These are phyloP conservation scores for Tulasnella sp. DNA, from an alignment of 768 basidiomycete genomes.

Conservation along the genomic window DNA sequence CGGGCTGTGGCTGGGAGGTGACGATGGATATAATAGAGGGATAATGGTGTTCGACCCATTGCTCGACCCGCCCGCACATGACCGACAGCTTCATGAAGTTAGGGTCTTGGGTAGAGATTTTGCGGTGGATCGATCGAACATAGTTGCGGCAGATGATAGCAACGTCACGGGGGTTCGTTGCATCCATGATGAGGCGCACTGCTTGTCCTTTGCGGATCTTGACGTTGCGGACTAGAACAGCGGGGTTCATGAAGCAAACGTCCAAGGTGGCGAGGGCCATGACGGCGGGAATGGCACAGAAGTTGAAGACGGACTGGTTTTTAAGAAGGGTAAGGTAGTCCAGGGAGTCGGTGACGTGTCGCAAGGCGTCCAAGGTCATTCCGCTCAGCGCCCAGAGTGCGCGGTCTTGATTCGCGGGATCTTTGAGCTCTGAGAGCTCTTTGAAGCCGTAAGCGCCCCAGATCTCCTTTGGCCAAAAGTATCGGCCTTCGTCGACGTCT, in stretches of 20 bases:
- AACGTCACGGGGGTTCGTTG: conserved; percentile 88
- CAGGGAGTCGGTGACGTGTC: conserved; percentile 76
- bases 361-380: conserved; percentile 81
- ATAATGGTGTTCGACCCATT: conserved; percentile 89
- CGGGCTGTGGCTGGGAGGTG: conserved; percentile 17
- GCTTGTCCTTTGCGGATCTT: conserved; percentile 94
- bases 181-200: conserved; percentile 76
- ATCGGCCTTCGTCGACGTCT: conserved; percentile 73
- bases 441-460: conserved; percentile 74
- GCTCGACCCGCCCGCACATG: conserved; percentile 83
- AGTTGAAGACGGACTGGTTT: conserved; percentile 91
- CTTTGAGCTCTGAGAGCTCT: conserved; percentile 60
- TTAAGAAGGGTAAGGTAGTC: conserved; percentile 82
- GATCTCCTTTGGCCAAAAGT: conserved; percentile 93
- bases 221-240: conserved; percentile 77
- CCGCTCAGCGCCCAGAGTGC: conserved; percentile 78
- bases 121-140: conserved; percentile 73
- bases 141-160: conserved; percentile 80
- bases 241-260: conserved; percentile 87
- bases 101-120: conserved; percentile 72
- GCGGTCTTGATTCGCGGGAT: conserved; percentile 48
- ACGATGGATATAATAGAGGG: conserved; percentile 67
- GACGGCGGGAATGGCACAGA: conserved; percentile 86
- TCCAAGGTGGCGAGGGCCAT: conserved; percentile 96
- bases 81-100: conserved; percentile 76